Evolutionary conservation across 495 filamentous ascomycete species (phyloP).

Genomic region (Aspergillus cavernicola): DNA sequence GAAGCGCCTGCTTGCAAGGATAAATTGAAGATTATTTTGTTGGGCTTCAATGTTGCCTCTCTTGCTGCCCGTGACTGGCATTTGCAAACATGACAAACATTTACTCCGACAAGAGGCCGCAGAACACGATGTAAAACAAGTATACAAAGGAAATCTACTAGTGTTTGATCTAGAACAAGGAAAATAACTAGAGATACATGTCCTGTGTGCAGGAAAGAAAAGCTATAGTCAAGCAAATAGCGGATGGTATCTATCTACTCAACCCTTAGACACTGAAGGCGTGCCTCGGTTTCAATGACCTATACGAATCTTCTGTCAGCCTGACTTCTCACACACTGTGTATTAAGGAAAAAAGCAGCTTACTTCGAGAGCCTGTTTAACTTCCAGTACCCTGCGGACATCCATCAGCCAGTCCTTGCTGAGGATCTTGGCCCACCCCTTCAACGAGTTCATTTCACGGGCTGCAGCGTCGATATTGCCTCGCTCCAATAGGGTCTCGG

Average conservation of each 20-base stretch:
- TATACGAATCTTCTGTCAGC: constrained; percentile 25
- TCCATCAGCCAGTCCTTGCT: constrained; percentile 91
- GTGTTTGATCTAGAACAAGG: constrained; percentile 40
- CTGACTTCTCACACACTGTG: background rate
- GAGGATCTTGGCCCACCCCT: constrained; percentile 91
- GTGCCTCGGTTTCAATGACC: constrained; percentile 50
- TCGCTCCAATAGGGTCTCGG: constrained; percentile 85
- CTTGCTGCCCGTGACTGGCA: constrained; percentile 3
- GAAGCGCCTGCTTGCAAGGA: background rate
- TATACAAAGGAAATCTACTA: constrained; percentile 38
- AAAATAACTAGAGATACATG: constrained; percentile 46
- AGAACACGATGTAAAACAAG: too few relatives aligned
- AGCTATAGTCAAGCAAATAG: constrained; percentile 37
- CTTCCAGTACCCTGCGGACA: constrained; percentile 83
- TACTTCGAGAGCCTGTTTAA: constrained; percentile 93
- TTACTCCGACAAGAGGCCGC: background rate
- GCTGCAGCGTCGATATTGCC: constrained; percentile 87
- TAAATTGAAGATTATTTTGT: background rate
- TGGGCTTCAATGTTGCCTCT: background rate
- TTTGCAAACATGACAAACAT: constrained; percentile 26
- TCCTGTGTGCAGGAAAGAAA: constrained; percentile 32
- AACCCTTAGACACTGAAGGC: constrained; percentile 48
- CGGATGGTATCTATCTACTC: constrained; percentile 39
- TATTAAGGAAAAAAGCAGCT: constrained; percentile 26
- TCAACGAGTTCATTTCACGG: constrained; percentile 87